phyloP scores from a whole-genome alignment of 2,329 filamentous ascomycete species.

The Pyrenophora seminiperda region DNA sequence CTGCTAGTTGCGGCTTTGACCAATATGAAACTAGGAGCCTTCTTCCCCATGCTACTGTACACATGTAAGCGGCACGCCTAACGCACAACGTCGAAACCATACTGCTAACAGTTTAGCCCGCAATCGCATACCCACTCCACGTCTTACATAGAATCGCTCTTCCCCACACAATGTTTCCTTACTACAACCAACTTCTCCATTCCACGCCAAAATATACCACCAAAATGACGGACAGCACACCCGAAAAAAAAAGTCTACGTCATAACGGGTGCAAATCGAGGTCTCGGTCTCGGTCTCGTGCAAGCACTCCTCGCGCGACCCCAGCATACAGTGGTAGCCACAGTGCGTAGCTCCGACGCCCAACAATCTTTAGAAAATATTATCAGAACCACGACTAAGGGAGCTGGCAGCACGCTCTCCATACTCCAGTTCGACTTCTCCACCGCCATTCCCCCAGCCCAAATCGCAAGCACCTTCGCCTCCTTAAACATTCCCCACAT shows the following conservation, averaged over 20 bases:
- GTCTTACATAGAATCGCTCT: too few relatives aligned
- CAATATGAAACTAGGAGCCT: too few relatives aligned
- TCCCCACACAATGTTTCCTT: too few relatives aligned
- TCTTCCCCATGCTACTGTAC: too few relatives aligned
- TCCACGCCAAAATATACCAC: too few relatives aligned
- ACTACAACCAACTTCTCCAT: too few relatives aligned
- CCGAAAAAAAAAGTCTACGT: conserved; percentile 1
- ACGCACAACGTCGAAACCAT: too few relatives aligned
- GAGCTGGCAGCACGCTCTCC: conserved; percentile 5
- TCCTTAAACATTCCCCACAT: conserved; percentile 1
- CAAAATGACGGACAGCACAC: background rate
- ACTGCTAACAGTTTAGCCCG: too few relatives aligned
- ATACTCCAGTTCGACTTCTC: conserved; percentile 10
- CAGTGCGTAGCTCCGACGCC: background rate
- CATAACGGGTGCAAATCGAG: conserved; percentile 9
- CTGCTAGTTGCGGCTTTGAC: too few relatives aligned
- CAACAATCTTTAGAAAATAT: conserved; percentile 2
- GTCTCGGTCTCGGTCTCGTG: conserved; percentile 8
- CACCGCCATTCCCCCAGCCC: background rate
- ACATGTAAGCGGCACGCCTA: too few relatives aligned
- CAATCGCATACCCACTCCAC: too few relatives aligned
- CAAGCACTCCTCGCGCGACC: conserved; percentile 2
- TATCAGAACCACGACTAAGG: background rate
- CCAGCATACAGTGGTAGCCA: conserved; percentile 3
- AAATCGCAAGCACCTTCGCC: background rate